Conservation (phyloP, 257 asterid species). For the Schizonepeta tenuifolia region DNA sequence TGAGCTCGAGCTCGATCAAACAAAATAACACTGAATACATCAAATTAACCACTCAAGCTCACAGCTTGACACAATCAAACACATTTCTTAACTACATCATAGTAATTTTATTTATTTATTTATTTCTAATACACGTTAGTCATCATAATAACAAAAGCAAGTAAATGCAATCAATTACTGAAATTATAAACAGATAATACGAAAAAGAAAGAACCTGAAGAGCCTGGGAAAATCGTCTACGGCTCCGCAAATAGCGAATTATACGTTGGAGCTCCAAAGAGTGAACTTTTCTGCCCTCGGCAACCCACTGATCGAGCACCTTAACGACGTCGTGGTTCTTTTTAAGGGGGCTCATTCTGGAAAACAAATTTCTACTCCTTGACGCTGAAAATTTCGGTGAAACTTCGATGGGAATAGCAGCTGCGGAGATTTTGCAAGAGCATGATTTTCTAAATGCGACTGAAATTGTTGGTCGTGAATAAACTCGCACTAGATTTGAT, state of each 20-base stretch:
- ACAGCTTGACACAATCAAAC: background rate
- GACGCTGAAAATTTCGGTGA: slow-evolving; percentile 35
- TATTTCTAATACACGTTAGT: too few relatives aligned
- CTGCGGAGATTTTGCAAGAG: slow-evolving; percentile 29
- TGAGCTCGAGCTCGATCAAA: background rate
- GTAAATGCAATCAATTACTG: background rate
- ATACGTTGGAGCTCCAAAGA: slow-evolving; percentile 52
- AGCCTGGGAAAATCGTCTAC: slow-evolving; percentile 59
- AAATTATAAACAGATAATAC: background rate
- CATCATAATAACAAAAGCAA: too few relatives aligned
- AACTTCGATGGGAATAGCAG: slow-evolving; percentile 1
- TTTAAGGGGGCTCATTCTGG: slow-evolving; percentile 57
- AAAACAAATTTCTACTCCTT: slow-evolving; percentile 49
- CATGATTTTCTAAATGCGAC: slow-evolving; percentile 23
- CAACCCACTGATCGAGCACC: slow-evolving; percentile 63
- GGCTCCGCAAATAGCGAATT: slow-evolving; percentile 65
- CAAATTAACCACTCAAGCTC: background rate
- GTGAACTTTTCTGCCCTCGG: slow-evolving; percentile 54
- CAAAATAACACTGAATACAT: background rate
- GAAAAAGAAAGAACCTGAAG: slow-evolving; percentile 46
- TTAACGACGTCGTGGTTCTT: slow-evolving; percentile 44
- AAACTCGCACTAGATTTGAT: slow-evolving; percentile 29
- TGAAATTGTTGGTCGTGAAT: slow-evolving; percentile 17
- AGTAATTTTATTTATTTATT: too few relatives aligned
- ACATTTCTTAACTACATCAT: too few relatives aligned